These are phyloP conservation scores for Phylloporus sp. DNA, from an alignment of 768 basidiomycete genomes.

Conservation along the genomic window DNA sequence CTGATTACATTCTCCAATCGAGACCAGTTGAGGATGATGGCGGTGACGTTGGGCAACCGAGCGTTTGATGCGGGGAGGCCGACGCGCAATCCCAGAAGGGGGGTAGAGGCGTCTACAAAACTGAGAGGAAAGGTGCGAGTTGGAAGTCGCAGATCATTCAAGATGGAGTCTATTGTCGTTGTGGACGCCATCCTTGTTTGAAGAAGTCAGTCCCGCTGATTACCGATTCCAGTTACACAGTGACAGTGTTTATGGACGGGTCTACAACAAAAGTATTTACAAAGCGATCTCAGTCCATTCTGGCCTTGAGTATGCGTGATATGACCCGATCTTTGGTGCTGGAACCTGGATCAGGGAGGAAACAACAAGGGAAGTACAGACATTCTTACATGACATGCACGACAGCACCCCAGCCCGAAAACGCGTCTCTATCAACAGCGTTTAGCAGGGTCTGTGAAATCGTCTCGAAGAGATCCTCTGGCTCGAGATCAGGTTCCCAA, in stretches of 20 bases:
- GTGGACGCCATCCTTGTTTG: constrained; percentile 4
- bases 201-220: too few relatives aligned
- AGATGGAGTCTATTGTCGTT: constrained; percentile 7
- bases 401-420: constrained; percentile 93
- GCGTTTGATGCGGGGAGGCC: constrained; percentile 4
- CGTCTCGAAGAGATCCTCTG: constrained; percentile 97
- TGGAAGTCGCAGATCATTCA: constrained; percentile 15
- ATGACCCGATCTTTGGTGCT: constrained; percentile 74
- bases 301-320: constrained; percentile 81
- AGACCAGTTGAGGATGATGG: constrained; percentile 65
- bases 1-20: constrained; percentile 57
- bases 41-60: constrained; percentile 44
- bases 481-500: constrained; percentile 96
- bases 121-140: constrained; percentile 13
- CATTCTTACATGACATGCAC: constrained; percentile 89
- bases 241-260: background rate
- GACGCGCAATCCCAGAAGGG: constrained; percentile 7
- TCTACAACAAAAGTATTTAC: constrained; percentile 19
- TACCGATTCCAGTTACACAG: too few relatives aligned
- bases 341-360: constrained; percentile 7
- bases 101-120: constrained; percentile 7
- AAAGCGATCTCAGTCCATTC: constrained; percentile 71
- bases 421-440: constrained; percentile 93
- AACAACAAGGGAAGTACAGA: constrained; percentile 1
- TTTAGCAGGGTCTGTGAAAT: constrained; percentile 95